Percentiles rank a stretch among this genome's conserved stretches.
phyloP scores from a whole-genome alignment of 352 stramenopile genomes.

The Blastocystis sp. region DNA sequence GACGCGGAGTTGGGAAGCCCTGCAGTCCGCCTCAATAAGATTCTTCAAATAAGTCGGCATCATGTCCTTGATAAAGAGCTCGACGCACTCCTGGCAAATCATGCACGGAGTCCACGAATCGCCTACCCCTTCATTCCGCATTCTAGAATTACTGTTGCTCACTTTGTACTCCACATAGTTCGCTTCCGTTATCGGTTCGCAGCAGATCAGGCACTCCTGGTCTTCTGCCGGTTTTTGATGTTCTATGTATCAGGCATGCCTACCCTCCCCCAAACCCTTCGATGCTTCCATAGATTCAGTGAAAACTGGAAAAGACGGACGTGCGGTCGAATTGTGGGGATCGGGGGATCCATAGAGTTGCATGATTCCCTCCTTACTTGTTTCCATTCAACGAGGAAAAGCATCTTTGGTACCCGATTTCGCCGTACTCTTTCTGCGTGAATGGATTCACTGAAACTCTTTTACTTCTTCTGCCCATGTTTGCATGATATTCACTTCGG shows the following conservation, averaged over 20 bases:
- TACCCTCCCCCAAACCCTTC: not conserved
- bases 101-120: slow-evolving; percentile 45
- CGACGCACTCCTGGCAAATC: slow-evolving; percentile 31
- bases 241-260: not conserved
- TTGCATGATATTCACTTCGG: not conserved
- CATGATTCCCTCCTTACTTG: not conserved
- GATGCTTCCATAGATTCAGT: not conserved
- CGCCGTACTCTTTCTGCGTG: not conserved
- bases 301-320: not conserved
- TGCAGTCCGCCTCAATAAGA: slow-evolving; percentile 44
- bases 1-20: slow-evolving; percentile 48
- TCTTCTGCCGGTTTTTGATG: slow-evolving; percentile 51
- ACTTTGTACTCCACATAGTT: slow-evolving; percentile 61
- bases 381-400: not conserved
- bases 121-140: not conserved
- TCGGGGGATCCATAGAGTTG: not conserved
- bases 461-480: not conserved
- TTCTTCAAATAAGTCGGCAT: slow-evolving; percentile 63
- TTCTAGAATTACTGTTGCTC: not conserved
- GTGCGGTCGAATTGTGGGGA: not conserved
- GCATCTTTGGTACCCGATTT: not conserved
- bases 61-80: slow-evolving; percentile 56
- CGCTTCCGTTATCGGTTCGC: slow-evolving; percentile 27
- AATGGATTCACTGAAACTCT: not conserved
- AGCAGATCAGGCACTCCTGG: slow-evolving; percentile 47